Evolutionary conservation across 768 basidiomycete genomes (phyloP).

Genomic region (Boletus subparvulus): DNA sequence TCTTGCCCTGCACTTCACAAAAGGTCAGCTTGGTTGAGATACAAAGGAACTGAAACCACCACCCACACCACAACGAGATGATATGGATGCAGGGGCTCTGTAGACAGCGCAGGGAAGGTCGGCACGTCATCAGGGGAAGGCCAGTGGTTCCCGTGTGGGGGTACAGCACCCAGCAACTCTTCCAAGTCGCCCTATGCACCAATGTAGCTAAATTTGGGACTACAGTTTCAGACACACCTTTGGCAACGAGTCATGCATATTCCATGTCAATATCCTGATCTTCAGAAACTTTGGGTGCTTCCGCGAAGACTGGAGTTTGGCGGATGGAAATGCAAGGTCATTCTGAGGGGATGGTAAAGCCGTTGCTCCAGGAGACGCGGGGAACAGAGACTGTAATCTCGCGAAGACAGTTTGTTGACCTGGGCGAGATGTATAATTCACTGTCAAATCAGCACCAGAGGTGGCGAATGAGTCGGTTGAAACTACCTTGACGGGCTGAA

Average conservation of each 20-base stretch:
- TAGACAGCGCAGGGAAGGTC: constrained; percentile 47
- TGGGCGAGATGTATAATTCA: constrained; percentile 5
- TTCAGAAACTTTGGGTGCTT: constrained; percentile 52
- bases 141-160: constrained; percentile 36
- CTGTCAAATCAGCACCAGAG: constrained; percentile 6
- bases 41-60: neutral
- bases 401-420: constrained; percentile 45
- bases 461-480: neutral
- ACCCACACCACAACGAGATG: constrained; percentile 78
- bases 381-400: constrained; percentile 54
- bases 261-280: constrained; percentile 73
- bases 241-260: constrained; percentile 82
- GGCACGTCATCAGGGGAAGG: constrained; percentile 23
- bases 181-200: constrained; percentile 64
- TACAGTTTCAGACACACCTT: constrained; percentile 46
- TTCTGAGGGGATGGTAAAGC: constrained; percentile 23
- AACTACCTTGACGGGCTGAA: constrained; percentile 19
- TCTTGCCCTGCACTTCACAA: constrained; percentile 67
- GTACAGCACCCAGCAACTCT: constrained; percentile 66
- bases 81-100: constrained; percentile 63
- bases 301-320: constrained; percentile 24
- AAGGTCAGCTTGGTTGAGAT: constrained; percentile 8
- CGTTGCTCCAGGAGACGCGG: constrained; percentile 32
- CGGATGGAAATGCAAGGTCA: constrained; percentile 20
- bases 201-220: constrained; percentile 4